Evolutionary conservation across 176 grass and related monocot genomes (phyloP), one percentile per base, ranked within the genome.

Genomic region (Carex kokanica): DNA sequence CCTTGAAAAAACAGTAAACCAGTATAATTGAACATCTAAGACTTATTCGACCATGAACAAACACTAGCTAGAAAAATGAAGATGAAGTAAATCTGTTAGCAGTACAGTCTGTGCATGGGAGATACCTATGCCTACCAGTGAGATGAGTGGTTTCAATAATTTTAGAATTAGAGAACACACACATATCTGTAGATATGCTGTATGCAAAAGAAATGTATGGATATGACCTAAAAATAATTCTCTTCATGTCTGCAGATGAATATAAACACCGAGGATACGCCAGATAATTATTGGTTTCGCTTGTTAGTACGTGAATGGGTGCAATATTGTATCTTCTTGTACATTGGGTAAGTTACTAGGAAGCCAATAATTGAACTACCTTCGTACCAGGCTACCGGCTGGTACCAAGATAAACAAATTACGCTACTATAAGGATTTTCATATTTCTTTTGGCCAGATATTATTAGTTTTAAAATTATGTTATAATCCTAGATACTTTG

Each of bases 241-340:
- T n/a, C 54, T 83, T 74, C 54, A 40, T 81, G 20, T 20, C 10
- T 87, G 83, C 86, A 98, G 95, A 91, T 98, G 31, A 94, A 95
- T 88, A 87, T 98, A 88, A 93, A 92, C 74, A 93, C 88, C 27
- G 90, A 98, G n/a, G 95, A 95, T 61, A 91, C 91, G 8, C 84
- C 89, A 18, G 89, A 93, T 64, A 94, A 93, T 86, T 98, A 93
- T 86, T 98, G 95, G 92, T 98, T 98, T 20, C 95, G 92, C 7
- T 88, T 98, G 53, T 32, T 98, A 25, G 89, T 98, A 38, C 95
- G 93, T 1, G 95, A 98, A 78, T 98, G 95, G 95, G 93, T 94
- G 47, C 95, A 98, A 45, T 93, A 94, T 79, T 93, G 92, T 85
- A 95, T 98, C 63, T 93, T 95, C 71, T 83, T 98, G 88, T 98